phyloP scores from a whole-genome alignment of 116 monocot species.

The Dioscorea cayenensis region DNA sequence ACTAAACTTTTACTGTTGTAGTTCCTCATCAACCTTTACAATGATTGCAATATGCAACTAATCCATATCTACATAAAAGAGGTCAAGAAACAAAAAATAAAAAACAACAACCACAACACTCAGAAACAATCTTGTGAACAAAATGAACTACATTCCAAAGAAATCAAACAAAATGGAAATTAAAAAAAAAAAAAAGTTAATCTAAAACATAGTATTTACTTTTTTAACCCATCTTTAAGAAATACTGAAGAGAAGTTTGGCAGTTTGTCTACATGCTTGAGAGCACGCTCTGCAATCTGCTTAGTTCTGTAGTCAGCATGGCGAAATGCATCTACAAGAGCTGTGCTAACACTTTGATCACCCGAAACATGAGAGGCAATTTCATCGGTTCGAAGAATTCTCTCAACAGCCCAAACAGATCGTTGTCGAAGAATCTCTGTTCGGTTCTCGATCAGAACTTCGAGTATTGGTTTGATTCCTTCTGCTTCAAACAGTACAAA shows the following conservation, averaged over 20 bases:
- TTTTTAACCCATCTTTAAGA: conserved; percentile 6
- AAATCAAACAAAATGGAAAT: neutral
- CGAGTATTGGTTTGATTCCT: conserved; percentile 53
- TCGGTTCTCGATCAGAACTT: conserved; percentile 36
- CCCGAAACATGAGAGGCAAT: conserved; percentile 51
- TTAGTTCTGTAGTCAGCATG: conserved; percentile 56
- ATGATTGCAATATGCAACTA: too few species aligned
- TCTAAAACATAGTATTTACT: neutral
- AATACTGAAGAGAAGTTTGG: conserved; percentile 71
- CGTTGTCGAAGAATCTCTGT: conserved; percentile 36
- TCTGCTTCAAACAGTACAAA: conserved; percentile 43
- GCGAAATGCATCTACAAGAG: conserved; percentile 72
- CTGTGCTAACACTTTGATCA: conserved; percentile 46
- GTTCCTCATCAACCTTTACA: too few species aligned
- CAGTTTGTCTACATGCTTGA: conserved; percentile 72
- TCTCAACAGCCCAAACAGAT: conserved; percentile 85
- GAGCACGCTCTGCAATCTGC: conserved; percentile 77
- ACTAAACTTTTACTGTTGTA: too few species aligned
- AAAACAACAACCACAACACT: too few species aligned
- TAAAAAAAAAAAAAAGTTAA: neutral
- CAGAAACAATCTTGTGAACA: too few species aligned
- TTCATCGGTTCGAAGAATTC: conserved; percentile 69
- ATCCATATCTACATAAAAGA: too few species aligned
- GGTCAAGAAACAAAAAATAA: too few species aligned
- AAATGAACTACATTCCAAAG: too few species aligned